Base-by-base conservation (phyloP, 441 rosid genomes). In the California macrophylla region DNA sequence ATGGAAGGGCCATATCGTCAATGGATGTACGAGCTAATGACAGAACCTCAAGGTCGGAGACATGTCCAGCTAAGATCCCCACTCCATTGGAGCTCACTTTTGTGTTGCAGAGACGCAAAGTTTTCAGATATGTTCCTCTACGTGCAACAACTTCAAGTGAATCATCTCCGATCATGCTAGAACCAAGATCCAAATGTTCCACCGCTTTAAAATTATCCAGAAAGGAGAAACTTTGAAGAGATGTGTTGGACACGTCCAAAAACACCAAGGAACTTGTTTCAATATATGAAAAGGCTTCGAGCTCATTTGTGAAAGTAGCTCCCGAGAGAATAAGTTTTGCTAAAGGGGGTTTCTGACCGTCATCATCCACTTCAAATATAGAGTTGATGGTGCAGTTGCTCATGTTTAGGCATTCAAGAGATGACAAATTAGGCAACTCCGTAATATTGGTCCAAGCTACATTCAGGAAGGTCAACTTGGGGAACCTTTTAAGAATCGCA, bases 391-490 rank as follows among this genome's bases (percentile, higher is more conserved):
- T 77, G 67, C 97, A 94, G 71, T 86, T 84, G 74, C 92, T 90
- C 90, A 92, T 81, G 79, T 89, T 90, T 72, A 94, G 82, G 84
- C 82, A 83, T 78, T 84, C 88, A 67, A 94, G 88, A 67, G 86
- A 81, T 28, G 85, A 75, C 70, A 88, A 70, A 70, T 81, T 79
- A 52, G 94, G 97, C 76, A 90, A 74, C 60, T 72, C 76, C 29
- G 96, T 83, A 65, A 92, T 85, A 26, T 74, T 32, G 29, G 97
- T 92, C 99, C 96, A 90, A 0, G 89, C 97, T 70, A 92, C 83
- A 84, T 78, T 85, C 64, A 94, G 91, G 84, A 83, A 85, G 77
- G 80, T 84, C 82, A 94, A 75, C 75, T 82, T 83, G 66, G 87
- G 79, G 65, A 94, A 90, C 36, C 64, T 72, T 71, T 65, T 76